Percentiles rank a stretch among this genome's conserved stretches.
Evolutionary conservation across 108 stramenopile genomes (phyloP).

Genomic region (Craspedostauros australis): DNA sequence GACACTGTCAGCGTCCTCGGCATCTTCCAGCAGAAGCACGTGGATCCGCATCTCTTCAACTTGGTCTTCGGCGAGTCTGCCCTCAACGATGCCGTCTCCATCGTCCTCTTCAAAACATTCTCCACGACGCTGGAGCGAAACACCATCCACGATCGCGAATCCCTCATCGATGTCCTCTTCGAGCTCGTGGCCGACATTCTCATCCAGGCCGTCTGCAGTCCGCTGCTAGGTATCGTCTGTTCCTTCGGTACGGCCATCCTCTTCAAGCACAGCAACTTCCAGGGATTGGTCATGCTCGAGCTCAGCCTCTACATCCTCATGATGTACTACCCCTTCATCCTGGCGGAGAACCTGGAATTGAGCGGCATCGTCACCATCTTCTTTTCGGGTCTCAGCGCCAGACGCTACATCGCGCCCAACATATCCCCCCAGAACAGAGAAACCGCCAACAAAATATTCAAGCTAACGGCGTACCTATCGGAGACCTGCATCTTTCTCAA

Average conservation of each 20-base stretch:
- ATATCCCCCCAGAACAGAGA: constrained; percentile 29
- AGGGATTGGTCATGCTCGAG: constrained; percentile 36
- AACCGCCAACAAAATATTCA: constrained; percentile 42
- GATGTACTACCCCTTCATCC: constrained; percentile 63
- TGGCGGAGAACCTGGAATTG: constrained; percentile 53
- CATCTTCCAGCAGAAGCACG: constrained; percentile 58
- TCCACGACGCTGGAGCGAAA: constrained; percentile 10
- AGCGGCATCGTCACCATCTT: constrained; percentile 84
- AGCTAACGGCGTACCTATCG: constrained; percentile 44
- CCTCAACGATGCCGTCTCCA: constrained; percentile 80
- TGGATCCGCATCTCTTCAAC: constrained; percentile 70
- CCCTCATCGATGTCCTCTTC: constrained; percentile 10
- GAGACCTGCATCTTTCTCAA: constrained; percentile 80
- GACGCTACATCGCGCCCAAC: constrained; percentile 56
- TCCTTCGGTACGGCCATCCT: constrained; percentile 42
- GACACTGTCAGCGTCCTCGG: constrained; percentile 76
- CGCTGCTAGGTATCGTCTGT: constrained; percentile 47
- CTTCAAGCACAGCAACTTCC: constrained; percentile 48
- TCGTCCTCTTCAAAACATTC: constrained; percentile 64
- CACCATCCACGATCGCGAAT: constrained; percentile 7
- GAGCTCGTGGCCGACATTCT: constrained; percentile 38
- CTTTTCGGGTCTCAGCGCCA: constrained; percentile 60
- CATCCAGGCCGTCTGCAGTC: constrained; percentile 45
- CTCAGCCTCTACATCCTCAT: constrained; percentile 49
- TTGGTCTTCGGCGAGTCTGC: constrained; percentile 85